phyloP scores from a whole-genome alignment of 2,329 filamentous ascomycete genomes.

The Xylaria arbuscula region DNA sequence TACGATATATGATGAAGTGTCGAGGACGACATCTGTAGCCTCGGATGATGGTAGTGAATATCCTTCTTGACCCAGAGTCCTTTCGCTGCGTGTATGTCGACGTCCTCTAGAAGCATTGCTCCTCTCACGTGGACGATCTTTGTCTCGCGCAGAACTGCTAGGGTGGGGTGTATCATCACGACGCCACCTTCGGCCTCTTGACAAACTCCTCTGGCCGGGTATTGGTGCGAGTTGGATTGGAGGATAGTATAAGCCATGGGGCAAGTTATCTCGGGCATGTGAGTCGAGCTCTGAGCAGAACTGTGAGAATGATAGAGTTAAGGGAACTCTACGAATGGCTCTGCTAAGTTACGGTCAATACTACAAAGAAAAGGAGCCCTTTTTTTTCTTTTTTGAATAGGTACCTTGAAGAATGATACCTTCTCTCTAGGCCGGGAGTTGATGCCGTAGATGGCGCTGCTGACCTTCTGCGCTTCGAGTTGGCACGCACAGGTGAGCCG shows the following conservation, averaged over 20 bases:
- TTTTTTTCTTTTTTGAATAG: too few species aligned
- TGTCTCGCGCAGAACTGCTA: conserved; percentile 10
- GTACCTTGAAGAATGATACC: conserved; percentile 17
- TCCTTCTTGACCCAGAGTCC: background rate
- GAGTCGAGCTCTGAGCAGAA: conserved; percentile 10
- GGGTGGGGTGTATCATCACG: conserved; percentile 17
- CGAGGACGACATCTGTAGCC: background rate
- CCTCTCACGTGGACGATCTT: conserved; percentile 4
- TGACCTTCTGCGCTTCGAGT: conserved; percentile 38
- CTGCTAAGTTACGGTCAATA: conserved; percentile 19
- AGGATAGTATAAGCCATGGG: background rate
- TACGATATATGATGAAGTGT: conserved; percentile 39
- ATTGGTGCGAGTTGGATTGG: background rate
- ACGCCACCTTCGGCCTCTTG: conserved; percentile 29
- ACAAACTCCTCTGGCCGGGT: conserved; percentile 19
- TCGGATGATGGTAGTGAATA: background rate
- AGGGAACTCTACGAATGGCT: background rate
- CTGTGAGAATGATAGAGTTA: background rate
- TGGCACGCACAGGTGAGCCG: conserved; percentile 29
- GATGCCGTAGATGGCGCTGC: conserved; percentile 20
- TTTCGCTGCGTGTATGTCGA: background rate
- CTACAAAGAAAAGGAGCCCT: background rate
- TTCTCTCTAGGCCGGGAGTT: background rate
- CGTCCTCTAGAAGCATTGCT: conserved; percentile 12
- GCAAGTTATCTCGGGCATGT: background rate